Base-by-base conservation (phyloP, 2,329 filamentous ascomycete genomes). In the Aspergillus felis region DNA sequence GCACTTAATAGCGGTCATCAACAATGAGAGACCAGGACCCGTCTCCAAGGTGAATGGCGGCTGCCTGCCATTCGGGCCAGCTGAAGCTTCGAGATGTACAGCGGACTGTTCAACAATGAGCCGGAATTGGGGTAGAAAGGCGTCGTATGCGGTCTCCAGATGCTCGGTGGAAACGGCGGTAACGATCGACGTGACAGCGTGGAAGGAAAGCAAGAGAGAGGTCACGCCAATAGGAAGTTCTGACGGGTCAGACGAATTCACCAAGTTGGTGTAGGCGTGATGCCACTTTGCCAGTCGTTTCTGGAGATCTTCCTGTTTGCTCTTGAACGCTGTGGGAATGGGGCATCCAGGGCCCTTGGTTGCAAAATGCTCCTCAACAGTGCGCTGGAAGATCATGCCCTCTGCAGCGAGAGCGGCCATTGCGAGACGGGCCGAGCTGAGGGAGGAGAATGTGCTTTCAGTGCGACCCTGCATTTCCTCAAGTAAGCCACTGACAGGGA, bases 381-480 rank as follows among this genome's bases (percentile, higher is more conserved):
- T 38, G 8, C 51, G 54, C 17, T 57, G 29, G 7, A 61, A 53
- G 1, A 61, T 50, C 35, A 54, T 44, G 12, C 38, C 25, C 28
- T 57, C 54, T 0, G 54, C 44, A 9, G 42, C 22, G 1, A 59
- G 48, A n/a, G 29, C 25, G 2, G 48, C 27, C 6, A 59, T 46
- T 6, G 51, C 44, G n/a, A 50, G 27, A n/a, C 57, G 41, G 12
- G 57, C 59, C 1, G 44, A 29, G 10, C 61, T 66, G 3, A 70
- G 59, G 1, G 68, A 67, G 8, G 50, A 8, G 25, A 67, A 66
- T n/a, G 49, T 28, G 3, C 47, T 50, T 6, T 22, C 24, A 8
- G 7, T 12, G 2, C 10, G 8, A 2, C 12, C 28, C 2, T 53
- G 14, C 2, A 41, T 8, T 5, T 17, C 6, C 62, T 27, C 32